These are phyloP conservation scores for Pseudopithomyces maydicus DNA, from an alignment of 2,329 filamentous ascomycete genomes.

Conservation along the genomic window DNA sequence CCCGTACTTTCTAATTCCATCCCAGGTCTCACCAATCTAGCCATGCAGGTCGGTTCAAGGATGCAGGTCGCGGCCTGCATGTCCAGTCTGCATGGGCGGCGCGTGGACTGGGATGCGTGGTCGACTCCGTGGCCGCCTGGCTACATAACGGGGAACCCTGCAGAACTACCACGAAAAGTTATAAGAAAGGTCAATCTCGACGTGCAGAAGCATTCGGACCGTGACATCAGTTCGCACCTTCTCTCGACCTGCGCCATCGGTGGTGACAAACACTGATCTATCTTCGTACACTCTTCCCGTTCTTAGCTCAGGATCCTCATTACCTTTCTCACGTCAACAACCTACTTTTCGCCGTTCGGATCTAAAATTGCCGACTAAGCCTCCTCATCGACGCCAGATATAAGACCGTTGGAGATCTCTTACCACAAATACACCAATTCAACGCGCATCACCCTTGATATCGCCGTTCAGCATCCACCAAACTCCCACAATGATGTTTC, in stretches of 20 bases:
- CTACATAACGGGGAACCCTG: constrained; percentile 31
- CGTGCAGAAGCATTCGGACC: constrained; percentile 5
- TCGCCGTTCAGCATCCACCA: not conserved
- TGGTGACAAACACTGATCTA: constrained; percentile 4
- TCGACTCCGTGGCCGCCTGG: constrained; percentile 23
- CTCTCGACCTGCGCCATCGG: not conserved
- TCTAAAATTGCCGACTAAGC: not conserved
- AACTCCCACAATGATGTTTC: constrained; percentile 33
- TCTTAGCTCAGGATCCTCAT: not conserved
- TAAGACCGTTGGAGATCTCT: not conserved
- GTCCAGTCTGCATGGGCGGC: constrained; percentile 32
- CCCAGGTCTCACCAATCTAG: constrained; percentile 38
- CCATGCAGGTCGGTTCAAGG: constrained; percentile 35
- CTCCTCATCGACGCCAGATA: not conserved
- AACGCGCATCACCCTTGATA: not conserved
- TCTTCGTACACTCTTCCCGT: constrained; percentile 6
- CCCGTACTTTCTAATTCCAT: constrained; percentile 33
- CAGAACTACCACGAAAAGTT: constrained; percentile 21
- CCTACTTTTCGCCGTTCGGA: not conserved
- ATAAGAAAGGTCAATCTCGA: constrained; percentile 22
- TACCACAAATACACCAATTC: not conserved
- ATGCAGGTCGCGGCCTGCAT: constrained; percentile 30
- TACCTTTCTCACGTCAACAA: constrained; percentile 4
- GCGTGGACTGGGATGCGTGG: constrained; percentile 30
- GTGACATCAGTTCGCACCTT: constrained; percentile 4